A percentile compares a stretch with the other conserved stretches of the same genome.
Evolutionary conservation across 345 rosid genomes (phyloP).

Genomic region (Alliaria petiolata): DNA sequence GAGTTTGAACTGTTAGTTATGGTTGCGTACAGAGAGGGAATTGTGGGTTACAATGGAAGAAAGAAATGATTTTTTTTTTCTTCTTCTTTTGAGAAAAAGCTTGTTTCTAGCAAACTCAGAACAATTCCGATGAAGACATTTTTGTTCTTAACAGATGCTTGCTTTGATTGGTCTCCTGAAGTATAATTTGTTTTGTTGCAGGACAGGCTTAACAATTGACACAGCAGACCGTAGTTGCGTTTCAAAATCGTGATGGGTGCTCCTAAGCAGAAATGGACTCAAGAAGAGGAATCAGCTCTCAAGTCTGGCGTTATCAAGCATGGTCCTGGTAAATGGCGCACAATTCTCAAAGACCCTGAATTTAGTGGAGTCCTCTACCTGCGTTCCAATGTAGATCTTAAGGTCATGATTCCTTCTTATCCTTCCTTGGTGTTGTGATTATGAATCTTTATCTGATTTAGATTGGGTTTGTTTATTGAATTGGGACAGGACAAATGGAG

Average conservation of each 20-base stretch:
- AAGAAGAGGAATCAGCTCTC: slow-evolving; percentile 92
- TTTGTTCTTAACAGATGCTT: background rate
- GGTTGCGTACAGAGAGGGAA: background rate
- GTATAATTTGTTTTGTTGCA: slow-evolving; percentile 8
- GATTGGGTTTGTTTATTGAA: background rate
- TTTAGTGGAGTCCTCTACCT: slow-evolving; percentile 76
- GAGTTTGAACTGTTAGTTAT: background rate
- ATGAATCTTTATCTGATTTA: background rate
- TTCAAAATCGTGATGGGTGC: slow-evolving; percentile 66
- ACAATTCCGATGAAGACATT: background rate
- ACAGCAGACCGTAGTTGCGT: background rate
- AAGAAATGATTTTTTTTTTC: background rate
- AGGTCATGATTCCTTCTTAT: slow-evolving; percentile 44
- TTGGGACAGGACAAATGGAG: slow-evolving; percentile 91
- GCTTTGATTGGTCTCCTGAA: background rate
- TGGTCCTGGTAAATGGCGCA: slow-evolving; percentile 99
- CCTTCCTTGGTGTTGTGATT: slow-evolving; percentile 19
- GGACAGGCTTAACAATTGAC: slow-evolving; percentile 3
- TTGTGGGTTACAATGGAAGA: background rate
- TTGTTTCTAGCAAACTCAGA: background rate
- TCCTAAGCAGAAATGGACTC: slow-evolving; percentile 98
- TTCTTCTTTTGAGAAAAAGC: background rate
- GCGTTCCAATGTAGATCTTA: slow-evolving; percentile 97
- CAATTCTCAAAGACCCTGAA: slow-evolving; percentile 95
- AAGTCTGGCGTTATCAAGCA: slow-evolving; percentile 94